A percentile compares a stretch with the other conserved stretches of the same genome.
Conservation (phyloP, 129 eudicot genomes). For the Deinandra increscens region DNA sequence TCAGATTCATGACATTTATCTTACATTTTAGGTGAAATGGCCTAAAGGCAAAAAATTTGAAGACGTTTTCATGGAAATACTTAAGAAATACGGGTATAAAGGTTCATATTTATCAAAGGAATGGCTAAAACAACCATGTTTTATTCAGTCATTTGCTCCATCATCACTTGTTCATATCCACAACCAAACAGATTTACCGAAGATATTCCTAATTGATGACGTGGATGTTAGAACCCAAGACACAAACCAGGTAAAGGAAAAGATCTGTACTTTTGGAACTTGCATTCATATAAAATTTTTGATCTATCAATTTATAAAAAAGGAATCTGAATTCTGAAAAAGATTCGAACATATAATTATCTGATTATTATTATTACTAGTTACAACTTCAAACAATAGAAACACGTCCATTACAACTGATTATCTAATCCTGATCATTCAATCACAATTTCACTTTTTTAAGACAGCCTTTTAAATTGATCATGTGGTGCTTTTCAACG, state of each 20-base stretch:
- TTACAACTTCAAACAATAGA: background rate
- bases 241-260: constrained; percentile 75
- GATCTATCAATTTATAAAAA: background rate
- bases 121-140: constrained; percentile 88
- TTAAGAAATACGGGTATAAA: constrained; percentile 72
- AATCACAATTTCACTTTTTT: background rate
- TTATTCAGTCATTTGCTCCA: constrained; percentile 96
- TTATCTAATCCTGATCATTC: background rate
- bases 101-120: constrained; percentile 89
- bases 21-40: constrained; percentile 78
- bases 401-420: background rate
- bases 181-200: constrained; percentile 80
- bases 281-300: background rate
- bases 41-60: constrained; percentile 78
- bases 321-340: background rate
- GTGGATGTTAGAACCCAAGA: constrained; percentile 62
- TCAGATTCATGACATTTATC: constrained; percentile 1
- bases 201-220: constrained; percentile 78
- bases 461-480: background rate
- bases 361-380: background rate
- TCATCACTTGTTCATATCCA: constrained; percentile 76
- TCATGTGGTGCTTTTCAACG: background rate
- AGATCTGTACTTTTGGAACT: background rate
- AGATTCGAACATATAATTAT: background rate
- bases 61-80: constrained; percentile 78